Conservation (phyloP, 352 stramenopile species). For the Phytophthora nicotianae region DNA sequence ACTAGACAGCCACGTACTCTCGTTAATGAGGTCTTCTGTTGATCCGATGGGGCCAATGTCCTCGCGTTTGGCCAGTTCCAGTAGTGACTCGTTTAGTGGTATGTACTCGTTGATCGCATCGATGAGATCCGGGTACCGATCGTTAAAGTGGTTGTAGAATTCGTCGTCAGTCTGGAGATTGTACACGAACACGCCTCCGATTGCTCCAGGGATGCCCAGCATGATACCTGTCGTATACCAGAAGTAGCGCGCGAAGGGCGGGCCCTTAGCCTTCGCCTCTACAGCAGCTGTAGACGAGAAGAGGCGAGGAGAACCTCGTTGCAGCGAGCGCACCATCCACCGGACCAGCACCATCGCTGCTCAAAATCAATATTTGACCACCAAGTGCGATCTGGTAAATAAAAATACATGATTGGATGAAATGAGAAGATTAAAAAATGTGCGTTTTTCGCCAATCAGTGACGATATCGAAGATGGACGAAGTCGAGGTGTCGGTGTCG, state of each 20-base stretch:
- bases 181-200: constrained; percentile 79
- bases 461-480: constrained; percentile 11
- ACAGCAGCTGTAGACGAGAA: constrained; percentile 13
- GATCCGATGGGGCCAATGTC: constrained; percentile 73
- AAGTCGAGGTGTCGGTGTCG: constrained; percentile 49
- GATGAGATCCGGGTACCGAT: constrained; percentile 81
- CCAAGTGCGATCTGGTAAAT: background rate
- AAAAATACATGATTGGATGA: constrained; percentile 2
- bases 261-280: constrained; percentile 18
- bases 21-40: constrained; percentile 59
- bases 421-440: background rate
- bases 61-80: constrained; percentile 55
- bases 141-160: constrained; percentile 87
- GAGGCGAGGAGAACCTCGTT: constrained; percentile 16
- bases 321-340: constrained; percentile 25
- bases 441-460: constrained; percentile 14
- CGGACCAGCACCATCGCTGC: constrained; percentile 7
- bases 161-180: constrained; percentile 83
- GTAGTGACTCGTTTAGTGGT: constrained; percentile 52
- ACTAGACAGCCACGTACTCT: constrained; percentile 50
- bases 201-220: constrained; percentile 69
- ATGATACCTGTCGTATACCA: constrained; percentile 80
- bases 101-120: constrained; percentile 69
- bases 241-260: constrained; percentile 77
- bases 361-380: constrained; percentile 6